Conservation (phyloP, 1,139 yeast species). For the Wickerhamomyces sp. region DNA sequence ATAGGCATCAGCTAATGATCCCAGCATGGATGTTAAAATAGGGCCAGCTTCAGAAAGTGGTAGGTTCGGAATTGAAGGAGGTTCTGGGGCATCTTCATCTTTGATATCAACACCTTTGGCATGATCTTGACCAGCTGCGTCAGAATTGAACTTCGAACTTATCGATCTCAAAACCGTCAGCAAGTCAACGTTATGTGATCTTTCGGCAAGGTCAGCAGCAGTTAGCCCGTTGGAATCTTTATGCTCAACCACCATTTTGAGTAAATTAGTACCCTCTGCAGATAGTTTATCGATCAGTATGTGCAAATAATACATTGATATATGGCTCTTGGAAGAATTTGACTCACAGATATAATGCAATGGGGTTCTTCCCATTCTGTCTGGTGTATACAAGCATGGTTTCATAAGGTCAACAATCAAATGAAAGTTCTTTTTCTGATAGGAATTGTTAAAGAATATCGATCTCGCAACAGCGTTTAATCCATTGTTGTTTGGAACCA, state of each 20-base stretch:
- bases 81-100: background rate
- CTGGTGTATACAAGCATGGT: conserved; percentile 68
- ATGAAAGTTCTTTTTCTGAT: conserved; percentile 71
- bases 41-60: conserved; percentile 24
- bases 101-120: conserved; percentile 2
- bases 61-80: conserved; percentile 15
- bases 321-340: conserved; percentile 42
- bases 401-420: conserved; percentile 66
- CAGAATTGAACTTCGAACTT: too few relatives aligned
- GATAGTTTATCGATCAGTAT: conserved; percentile 32
- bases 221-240: conserved; percentile 69
- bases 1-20: conserved; percentile 42
- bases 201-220: conserved; percentile 58
- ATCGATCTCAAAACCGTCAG: conserved; percentile 30
- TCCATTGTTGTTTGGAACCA: conserved; percentile 70
- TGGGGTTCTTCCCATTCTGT: conserved; percentile 67
- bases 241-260: conserved; percentile 61
- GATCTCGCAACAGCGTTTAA: conserved; percentile 83
- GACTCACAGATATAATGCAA: conserved; percentile 68
- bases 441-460: conserved; percentile 83
- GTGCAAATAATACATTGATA: conserved; percentile 36
- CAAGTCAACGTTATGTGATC: conserved; percentile 32
- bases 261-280: conserved; percentile 38
- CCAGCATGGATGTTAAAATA: conserved; percentile 29
- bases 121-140: background rate